A percentile compares a stretch with the other conserved stretches of the same genome.
Conservation (phyloP, 805 yeast species). For the Peterozyma toletana region DNA sequence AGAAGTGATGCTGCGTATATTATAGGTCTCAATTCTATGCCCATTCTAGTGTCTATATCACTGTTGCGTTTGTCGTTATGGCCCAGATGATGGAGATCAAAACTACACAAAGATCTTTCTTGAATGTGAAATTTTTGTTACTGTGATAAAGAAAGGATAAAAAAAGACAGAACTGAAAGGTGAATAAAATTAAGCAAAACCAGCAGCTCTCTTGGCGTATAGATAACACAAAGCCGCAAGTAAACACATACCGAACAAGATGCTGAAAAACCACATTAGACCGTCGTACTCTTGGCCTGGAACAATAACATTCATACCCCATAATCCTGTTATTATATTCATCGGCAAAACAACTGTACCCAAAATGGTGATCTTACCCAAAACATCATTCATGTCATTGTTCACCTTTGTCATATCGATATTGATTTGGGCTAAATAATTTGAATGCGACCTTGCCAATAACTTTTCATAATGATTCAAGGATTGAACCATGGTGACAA, state of each 20-base stretch:
- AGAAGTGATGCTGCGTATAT: too few relatives aligned
- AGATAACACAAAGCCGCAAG: constrained; percentile 40
- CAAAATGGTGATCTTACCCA: constrained; percentile 85
- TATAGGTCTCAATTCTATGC: too few relatives aligned
- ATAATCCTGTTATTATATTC: constrained; percentile 91
- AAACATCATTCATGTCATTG: constrained; percentile 93
- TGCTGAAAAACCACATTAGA: constrained; percentile 59
- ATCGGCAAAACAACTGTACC: constrained; percentile 95
- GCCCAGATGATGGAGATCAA: neutral
- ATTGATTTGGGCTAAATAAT: constrained; percentile 92
- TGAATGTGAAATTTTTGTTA: neutral
- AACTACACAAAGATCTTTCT: neutral
- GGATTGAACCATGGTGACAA: constrained; percentile 94
- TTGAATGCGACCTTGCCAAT: constrained; percentile 90
- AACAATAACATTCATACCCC: constrained; percentile 98
- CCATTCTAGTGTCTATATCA: too few relatives aligned
- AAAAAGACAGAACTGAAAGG: constrained; percentile 9
- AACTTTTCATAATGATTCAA: constrained; percentile 92
- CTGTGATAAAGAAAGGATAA: neutral
- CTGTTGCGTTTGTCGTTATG: neutral
- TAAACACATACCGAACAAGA: constrained; percentile 35
- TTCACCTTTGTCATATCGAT: constrained; percentile 97
- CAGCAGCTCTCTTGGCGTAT: constrained; percentile 39
- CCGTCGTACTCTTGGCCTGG: constrained; percentile 80
- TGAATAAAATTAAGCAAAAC: constrained; percentile 9